Evolutionary conservation across 768 basidiomycete species (phyloP), one percentile per base, ranked within the genome.

Genomic region (Hemileccinum rubropunctum): DNA sequence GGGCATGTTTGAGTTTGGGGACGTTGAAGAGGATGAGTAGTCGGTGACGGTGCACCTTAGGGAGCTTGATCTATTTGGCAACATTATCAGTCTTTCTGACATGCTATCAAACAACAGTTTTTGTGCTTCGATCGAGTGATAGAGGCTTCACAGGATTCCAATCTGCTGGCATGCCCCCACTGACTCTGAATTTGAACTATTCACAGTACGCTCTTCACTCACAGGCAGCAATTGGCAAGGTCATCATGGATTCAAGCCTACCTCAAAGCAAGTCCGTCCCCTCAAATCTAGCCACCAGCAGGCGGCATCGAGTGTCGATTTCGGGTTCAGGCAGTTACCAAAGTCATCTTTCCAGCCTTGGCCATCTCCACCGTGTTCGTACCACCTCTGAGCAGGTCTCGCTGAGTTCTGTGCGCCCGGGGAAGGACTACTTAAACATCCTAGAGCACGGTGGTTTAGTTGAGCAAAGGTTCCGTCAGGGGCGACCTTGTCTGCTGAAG

Each of bases 1-100:
- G 47, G 91, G 91, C 32, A 91, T 91, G 81, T 94, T 89, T 61
- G 91, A 94, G 71, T 88, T 89, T 63, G 91, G 91, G n/a, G 91
- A 93, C 66, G 77, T 92, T 12, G 89, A 90, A 56, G 90, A 92
- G 64, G 90, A 92, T 49, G 90, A 91, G 49, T 86, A 91, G 51
- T 66, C 62, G 51, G 43, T 42, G 42, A 34, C 9, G 47, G 50
- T 54, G 47, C 56, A 52, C 53, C 42, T n/a, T 55, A 51, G 45
- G 44, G 38, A 28, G 36, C 14, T 44, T 36, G 43, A 58, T 61
- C 53, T 60, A 49, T 53, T 55, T 35, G 36, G 20, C 52, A 23
- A 45, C 33, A 28, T 40, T 37, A 20, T 27, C 48, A 45, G 34
- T 53, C 30, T 42, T 39, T 39, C 42, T 42, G 21, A 38, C 32